phyloP scores from a whole-genome alignment of 768 basidiomycete species.

The Lactifluus volemus region DNA sequence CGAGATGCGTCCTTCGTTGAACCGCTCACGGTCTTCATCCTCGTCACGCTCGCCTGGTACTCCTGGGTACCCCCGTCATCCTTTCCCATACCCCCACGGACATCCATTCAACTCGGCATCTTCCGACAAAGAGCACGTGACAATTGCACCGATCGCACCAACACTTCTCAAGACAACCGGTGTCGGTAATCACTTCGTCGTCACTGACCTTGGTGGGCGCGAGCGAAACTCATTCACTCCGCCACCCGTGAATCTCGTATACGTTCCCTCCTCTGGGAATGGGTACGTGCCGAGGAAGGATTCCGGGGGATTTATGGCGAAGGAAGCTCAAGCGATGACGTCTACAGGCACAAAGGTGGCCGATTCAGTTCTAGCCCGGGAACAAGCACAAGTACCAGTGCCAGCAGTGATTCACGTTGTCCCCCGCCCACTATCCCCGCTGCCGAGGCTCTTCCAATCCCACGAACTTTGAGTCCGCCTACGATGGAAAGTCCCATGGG shows the following conservation, averaged over 20 bases:
- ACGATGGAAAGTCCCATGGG: slow-evolving; percentile 3
- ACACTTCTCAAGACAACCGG: slow-evolving; percentile 80
- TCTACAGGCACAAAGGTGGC: slow-evolving; percentile 29
- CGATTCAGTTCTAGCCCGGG: slow-evolving; percentile 30
- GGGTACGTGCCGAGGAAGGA: slow-evolving; percentile 24
- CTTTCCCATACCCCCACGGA: slow-evolving; percentile 19
- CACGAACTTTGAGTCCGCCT: slow-evolving; percentile 7
- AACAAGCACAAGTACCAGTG: slow-evolving; percentile 16
- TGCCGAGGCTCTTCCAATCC: slow-evolving; percentile 12
- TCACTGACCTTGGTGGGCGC: slow-evolving; percentile 25
- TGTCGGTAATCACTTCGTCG: slow-evolving; percentile 32
- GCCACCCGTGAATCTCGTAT: slow-evolving; percentile 61
- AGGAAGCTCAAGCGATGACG: slow-evolving; percentile 24
- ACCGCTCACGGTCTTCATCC: slow-evolving; percentile 33
- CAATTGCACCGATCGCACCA: slow-evolving; percentile 66
- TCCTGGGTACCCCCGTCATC: slow-evolving; percentile 15
- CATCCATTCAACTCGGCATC: slow-evolving; percentile 28
- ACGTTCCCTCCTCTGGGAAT: slow-evolving; percentile 44
- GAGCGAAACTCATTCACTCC: slow-evolving; percentile 10
- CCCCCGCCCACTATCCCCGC: slow-evolving; percentile 14
- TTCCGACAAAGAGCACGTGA: slow-evolving; percentile 45
- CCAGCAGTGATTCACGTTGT: slow-evolving; percentile 13
- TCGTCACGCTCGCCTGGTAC: slow-evolving; percentile 26
- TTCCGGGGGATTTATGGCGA: slow-evolving; percentile 19
- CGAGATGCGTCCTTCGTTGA: slow-evolving; percentile 47